These are phyloP conservation scores for Chytriomyces sp. DNA, from an alignment of 192 early-diverging fungal species.

Conservation along the genomic window DNA sequence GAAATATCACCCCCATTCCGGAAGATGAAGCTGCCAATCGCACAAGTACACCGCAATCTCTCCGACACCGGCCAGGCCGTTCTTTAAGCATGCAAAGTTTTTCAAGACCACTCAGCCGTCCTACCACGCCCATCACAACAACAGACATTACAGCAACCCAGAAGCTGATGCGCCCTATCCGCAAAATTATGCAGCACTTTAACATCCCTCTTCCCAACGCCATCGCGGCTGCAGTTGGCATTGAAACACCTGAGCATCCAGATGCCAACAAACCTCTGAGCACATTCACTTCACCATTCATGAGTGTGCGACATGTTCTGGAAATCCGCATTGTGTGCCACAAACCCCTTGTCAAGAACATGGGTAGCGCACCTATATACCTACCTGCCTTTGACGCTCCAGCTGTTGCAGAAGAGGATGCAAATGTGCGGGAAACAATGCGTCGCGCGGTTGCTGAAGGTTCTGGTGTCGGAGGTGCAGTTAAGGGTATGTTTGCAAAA, in stretches of 20 bases:
- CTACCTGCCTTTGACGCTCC: background rate
- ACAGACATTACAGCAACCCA: background rate
- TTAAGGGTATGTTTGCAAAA: background rate
- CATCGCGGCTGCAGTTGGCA: background rate
- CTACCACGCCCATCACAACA: background rate
- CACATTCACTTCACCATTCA: conserved; percentile 25
- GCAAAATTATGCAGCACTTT: background rate
- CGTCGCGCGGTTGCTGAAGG: too few relatives aligned
- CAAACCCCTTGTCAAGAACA: conserved; percentile 1
- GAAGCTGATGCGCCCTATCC: background rate
- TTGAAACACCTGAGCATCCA: too few relatives aligned
- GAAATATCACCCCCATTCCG: background rate
- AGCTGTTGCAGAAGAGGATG: background rate
- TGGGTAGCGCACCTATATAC: conserved; percentile 5
- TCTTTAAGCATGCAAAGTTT: background rate
- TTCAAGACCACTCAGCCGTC: background rate
- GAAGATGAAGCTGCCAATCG: too few relatives aligned
- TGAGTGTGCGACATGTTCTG: conserved; percentile 10
- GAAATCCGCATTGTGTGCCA: conserved; percentile 7
- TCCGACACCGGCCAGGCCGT: background rate
- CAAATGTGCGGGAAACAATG: background rate
- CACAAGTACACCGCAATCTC: background rate
- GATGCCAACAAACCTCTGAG: background rate
- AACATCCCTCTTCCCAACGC: background rate
- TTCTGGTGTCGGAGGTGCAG: background rate